A percentile compares a stretch with the other conserved stretches of the same genome.
Conservation (phyloP, 2,329 filamentous ascomycete genomes). For the Bertia moriformis region DNA sequence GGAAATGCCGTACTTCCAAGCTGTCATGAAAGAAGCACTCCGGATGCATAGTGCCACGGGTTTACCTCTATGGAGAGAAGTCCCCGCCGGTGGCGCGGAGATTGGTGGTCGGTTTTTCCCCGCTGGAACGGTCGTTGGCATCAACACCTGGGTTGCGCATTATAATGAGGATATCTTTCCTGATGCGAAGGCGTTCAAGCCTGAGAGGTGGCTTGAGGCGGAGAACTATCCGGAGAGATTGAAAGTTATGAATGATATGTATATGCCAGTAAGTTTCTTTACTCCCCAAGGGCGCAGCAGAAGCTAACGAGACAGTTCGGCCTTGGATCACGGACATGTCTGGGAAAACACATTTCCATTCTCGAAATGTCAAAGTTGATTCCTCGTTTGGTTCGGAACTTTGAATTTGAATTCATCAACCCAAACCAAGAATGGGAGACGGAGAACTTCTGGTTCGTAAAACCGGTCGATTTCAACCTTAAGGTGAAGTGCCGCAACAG, state of each 20-base stretch:
- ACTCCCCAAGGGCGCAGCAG: not conserved
- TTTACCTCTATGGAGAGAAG: constrained; percentile 24
- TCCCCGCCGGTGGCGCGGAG: constrained; percentile 19
- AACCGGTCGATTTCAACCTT: constrained; percentile 13
- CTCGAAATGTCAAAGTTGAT: constrained; percentile 2
- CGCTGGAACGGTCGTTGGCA: constrained; percentile 13
- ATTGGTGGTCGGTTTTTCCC: constrained; percentile 11
- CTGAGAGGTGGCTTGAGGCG: constrained; percentile 23
- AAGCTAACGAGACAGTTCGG: not conserved
- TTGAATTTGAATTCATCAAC: constrained; percentile 14
- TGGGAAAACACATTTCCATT: not conserved
- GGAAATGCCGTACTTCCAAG: constrained; percentile 27
- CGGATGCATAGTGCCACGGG: constrained; percentile 27
- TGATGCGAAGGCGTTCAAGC: constrained; percentile 18
- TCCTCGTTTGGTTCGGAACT: constrained; percentile 11
- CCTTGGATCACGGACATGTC: not conserved
- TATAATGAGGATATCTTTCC: constrained; percentile 14
- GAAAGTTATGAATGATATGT: constrained; percentile 13
- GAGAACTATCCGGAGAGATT: constrained; percentile 8
- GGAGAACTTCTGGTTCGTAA: constrained; percentile 17
- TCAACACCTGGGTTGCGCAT: constrained; percentile 21
- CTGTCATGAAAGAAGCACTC: constrained; percentile 29
- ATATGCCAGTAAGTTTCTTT: constrained; percentile 11
- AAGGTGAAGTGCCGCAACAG: too few species aligned
- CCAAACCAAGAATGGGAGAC: constrained; percentile 1